Evolutionary conservation across 176 grass and related monocot species (phyloP).

Genomic region (Oryza glaberrima): DNA sequence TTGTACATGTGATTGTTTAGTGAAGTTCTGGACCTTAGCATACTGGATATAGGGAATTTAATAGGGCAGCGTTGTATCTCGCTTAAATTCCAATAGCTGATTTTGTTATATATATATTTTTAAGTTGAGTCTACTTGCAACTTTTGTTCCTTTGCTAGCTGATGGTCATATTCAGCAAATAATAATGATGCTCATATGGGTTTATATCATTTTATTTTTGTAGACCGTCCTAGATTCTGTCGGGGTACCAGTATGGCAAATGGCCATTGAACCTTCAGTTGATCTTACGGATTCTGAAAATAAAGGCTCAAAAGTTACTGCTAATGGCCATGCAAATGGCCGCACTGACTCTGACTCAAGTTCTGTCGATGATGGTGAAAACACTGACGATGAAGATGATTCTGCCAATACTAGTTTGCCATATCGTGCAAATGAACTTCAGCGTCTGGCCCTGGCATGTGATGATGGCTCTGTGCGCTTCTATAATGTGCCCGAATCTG

Average conservation of each 20-base stretch:
- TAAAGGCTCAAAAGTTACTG: constrained; percentile 18
- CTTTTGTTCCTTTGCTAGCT: neutral
- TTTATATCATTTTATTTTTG: constrained; percentile 36
- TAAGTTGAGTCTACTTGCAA: neutral
- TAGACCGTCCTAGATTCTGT: constrained; percentile 78
- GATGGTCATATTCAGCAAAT: neutral
- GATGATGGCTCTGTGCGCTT: constrained; percentile 86
- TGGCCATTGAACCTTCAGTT: constrained; percentile 77
- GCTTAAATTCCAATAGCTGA: neutral
- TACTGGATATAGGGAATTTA: neutral
- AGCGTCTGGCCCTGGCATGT: constrained; percentile 78
- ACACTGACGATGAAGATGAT: constrained; percentile 60
- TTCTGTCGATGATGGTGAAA: constrained; percentile 64
- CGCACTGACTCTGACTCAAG: constrained; percentile 67
- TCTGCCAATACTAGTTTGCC: constrained; percentile 41
- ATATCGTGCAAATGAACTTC: constrained; percentile 42
- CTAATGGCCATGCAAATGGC: constrained; percentile 53
- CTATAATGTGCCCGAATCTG: constrained; percentile 75
- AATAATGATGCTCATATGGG: neutral
- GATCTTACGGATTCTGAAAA: constrained; percentile 42
- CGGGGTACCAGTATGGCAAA: constrained; percentile 80
- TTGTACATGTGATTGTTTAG: neutral
- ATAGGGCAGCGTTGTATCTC: neutral
- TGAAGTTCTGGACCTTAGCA: neutral
- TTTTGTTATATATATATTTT: neutral